phyloP scores from a whole-genome alignment of 73 alveolate genomes.

The Loxodes magnus region DNA sequence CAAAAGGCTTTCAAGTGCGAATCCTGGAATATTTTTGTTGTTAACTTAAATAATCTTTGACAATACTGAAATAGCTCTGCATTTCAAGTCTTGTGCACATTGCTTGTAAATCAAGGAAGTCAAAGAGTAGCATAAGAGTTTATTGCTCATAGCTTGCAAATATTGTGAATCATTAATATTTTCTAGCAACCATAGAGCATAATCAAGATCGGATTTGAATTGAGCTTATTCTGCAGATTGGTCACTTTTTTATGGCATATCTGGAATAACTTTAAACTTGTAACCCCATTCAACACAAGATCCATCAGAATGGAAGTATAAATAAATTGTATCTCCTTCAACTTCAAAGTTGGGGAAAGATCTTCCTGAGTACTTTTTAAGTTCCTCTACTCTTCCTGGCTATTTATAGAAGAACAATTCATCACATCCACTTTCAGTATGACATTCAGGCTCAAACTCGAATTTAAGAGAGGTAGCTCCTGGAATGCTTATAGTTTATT shows the following conservation, averaged over 20 bases:
- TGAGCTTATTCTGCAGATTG: conserved; percentile 7
- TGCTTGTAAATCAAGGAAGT: conserved; percentile 1
- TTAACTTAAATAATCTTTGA: too few species aligned
- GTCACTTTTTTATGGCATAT: neutral
- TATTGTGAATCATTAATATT: neutral
- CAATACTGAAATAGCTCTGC: neutral
- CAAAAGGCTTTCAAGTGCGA: too few species aligned
- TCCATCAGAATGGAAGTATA: conserved; percentile 8
- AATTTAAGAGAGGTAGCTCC: conserved; percentile 10
- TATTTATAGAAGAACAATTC: conserved; percentile 1
- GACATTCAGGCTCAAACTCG: conserved; percentile 9
- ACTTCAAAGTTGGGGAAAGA: conserved; percentile 14
- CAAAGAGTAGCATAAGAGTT: neutral
- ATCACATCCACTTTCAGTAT: conserved; percentile 11
- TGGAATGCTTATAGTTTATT: conserved; percentile 6
- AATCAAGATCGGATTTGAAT: conserved; percentile 2
- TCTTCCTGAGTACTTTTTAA: conserved; percentile 10
- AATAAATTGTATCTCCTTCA: conserved; percentile 9
- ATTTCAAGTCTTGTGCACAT: neutral
- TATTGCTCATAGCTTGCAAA: neutral
- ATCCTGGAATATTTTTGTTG: too few species aligned
- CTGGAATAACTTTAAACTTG: conserved; percentile 11
- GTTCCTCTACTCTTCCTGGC: conserved; percentile 4
- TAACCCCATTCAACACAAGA: conserved; percentile 18
- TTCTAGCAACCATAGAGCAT: conserved; percentile 13